phyloP scores from a whole-genome alignment of 2,329 filamentous ascomycete genomes.

The Fusarium brachygibbosum region DNA sequence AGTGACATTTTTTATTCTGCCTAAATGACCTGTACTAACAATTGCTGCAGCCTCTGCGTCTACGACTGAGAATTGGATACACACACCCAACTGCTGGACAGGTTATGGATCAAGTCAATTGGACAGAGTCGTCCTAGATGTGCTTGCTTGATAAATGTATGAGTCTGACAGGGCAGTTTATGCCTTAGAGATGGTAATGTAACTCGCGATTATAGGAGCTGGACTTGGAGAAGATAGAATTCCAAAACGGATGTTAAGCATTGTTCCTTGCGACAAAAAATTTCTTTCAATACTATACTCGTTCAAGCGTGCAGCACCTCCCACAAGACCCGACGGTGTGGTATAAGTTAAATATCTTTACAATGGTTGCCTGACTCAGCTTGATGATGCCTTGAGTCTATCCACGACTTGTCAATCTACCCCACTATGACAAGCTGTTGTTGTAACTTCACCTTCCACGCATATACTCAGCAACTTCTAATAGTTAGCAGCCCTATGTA shows the following conservation, averaged over 20 bases:
- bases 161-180: slow-evolving; percentile 8
- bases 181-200: slow-evolving; percentile 39
- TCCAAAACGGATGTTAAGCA: slow-evolving; percentile 45
- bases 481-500: slow-evolving; percentile 4
- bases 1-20: slow-evolving; percentile 60
- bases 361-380: slow-evolving; percentile 30
- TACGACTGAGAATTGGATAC: slow-evolving; percentile 89
- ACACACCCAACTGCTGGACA: slow-evolving; percentile 76
- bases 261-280: slow-evolving; percentile 32
- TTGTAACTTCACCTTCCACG: background rate
- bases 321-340: background rate
- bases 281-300: slow-evolving; percentile 17
- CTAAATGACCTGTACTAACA: slow-evolving; percentile 6
- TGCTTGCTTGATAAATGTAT: slow-evolving; percentile 2
- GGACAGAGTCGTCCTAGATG: slow-evolving; percentile 76
- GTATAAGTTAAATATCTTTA: background rate
- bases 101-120: slow-evolving; percentile 94
- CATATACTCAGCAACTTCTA: background rate
- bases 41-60: slow-evolving; percentile 76
- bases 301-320: slow-evolving; percentile 4
- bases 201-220: slow-evolving; percentile 26
- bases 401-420: slow-evolving; percentile 12
- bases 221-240: slow-evolving; percentile 46
- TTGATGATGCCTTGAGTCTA: slow-evolving; percentile 7
- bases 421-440: slow-evolving; percentile 29